Conservation (phyloP, 306 rosid species). For the Hippophae gyantsensis region DNA sequence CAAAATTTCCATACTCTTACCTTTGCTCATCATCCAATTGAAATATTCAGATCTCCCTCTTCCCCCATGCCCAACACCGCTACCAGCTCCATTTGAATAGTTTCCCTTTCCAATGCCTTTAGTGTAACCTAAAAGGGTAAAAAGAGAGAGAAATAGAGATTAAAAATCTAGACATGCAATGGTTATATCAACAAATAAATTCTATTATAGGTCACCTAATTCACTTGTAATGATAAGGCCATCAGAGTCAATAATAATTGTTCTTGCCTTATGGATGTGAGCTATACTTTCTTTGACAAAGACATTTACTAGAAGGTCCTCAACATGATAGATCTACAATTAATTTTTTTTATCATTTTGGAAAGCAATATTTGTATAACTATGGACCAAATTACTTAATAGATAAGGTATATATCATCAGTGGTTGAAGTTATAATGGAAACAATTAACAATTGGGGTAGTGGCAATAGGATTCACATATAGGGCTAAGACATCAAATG, state of each 20-base stretch:
- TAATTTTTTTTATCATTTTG: too few species aligned
- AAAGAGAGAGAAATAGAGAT: too few species aligned
- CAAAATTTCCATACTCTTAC: conserved; percentile 78
- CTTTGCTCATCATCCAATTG: conserved; percentile 62
- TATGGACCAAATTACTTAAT: too few species aligned
- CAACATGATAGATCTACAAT: too few species aligned
- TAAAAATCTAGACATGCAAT: conserved; percentile 12
- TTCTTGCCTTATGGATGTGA: conserved; percentile 84
- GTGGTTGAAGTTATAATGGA: too few species aligned
- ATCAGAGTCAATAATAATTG: conserved; percentile 55
- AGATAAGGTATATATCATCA: too few species aligned
- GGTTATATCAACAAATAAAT: background rate
- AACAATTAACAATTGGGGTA: too few species aligned
- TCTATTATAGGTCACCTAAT: conserved; percentile 41
- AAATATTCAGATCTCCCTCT: conserved; percentile 88
- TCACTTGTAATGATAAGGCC: conserved; percentile 72
- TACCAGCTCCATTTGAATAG: conserved; percentile 93
- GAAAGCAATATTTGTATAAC: too few species aligned
- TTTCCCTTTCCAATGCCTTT: conserved; percentile 91
- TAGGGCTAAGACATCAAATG: too few species aligned
- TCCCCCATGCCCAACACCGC: conserved; percentile 99
- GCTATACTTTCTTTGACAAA: too few species aligned
- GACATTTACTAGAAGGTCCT: too few species aligned
- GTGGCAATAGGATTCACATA: too few species aligned
- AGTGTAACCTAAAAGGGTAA: conserved; percentile 59